Evolutionary conservation across 768 basidiomycete species (phyloP).

Genomic region (Grammothele lineata): DNA sequence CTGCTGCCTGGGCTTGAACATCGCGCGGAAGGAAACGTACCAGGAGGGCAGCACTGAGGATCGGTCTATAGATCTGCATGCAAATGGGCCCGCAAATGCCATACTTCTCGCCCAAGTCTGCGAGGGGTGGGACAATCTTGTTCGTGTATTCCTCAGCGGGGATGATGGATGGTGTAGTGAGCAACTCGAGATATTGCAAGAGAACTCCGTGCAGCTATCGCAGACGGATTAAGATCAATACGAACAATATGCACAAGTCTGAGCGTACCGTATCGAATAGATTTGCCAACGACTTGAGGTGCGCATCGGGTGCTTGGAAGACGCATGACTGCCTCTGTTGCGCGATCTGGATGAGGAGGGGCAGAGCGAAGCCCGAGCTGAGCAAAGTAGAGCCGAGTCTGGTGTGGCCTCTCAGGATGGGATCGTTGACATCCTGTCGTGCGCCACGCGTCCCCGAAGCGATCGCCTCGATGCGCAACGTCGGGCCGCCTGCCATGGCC

Average conservation of each 20-base stretch:
- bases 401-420: slow-evolving; percentile 58
- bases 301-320: slow-evolving; percentile 65
- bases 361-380: slow-evolving; percentile 74
- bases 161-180: slow-evolving; percentile 69
- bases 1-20: neutral
- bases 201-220: slow-evolving; percentile 84
- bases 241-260: neutral
- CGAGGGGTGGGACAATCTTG: slow-evolving; percentile 69
- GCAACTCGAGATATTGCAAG: slow-evolving; percentile 86
- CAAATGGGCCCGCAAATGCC: slow-evolving; percentile 83
- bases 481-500: slow-evolving; percentile 89
- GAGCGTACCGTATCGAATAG: slow-evolving; percentile 82
- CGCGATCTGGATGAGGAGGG: slow-evolving; percentile 87
- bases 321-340: slow-evolving; percentile 88
- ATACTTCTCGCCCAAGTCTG: slow-evolving; percentile 69
- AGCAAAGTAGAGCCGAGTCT: slow-evolving; percentile 62
- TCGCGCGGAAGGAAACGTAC: slow-evolving; percentile 32
- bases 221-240: too few species aligned
- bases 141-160: slow-evolving; percentile 68
- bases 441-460: slow-evolving; percentile 78
- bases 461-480: slow-evolving; percentile 82
- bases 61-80: slow-evolving; percentile 91
- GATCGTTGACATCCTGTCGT: slow-evolving; percentile 62
- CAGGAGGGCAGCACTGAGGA: slow-evolving; percentile 58
- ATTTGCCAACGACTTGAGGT: slow-evolving; percentile 82